phyloP scores from a whole-genome alignment of 129 eudicot species.

The Tagetes patula region DNA sequence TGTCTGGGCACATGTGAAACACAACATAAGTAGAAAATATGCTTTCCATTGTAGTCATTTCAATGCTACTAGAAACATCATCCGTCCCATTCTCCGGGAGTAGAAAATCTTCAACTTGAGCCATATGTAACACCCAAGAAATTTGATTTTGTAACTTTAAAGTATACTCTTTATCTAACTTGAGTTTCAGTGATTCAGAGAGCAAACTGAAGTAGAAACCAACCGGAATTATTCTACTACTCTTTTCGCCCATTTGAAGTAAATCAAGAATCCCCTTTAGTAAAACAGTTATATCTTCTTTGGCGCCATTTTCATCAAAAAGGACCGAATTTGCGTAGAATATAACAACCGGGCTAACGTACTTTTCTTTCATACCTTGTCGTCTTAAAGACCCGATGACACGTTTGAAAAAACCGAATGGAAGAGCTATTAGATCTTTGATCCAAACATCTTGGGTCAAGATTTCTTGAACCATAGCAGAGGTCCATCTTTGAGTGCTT shows the following conservation, averaged over 20 bases:
- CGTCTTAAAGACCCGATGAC: constrained; percentile 75
- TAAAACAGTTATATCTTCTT: constrained; percentile 28
- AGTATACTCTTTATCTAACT: constrained; percentile 37
- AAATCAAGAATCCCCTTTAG: constrained; percentile 64
- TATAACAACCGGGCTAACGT: constrained; percentile 72
- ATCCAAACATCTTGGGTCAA: constrained; percentile 74
- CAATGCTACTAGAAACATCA: constrained; percentile 42
- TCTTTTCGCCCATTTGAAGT: constrained; percentile 60
- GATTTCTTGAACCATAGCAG: constrained; percentile 44
- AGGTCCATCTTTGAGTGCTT: constrained; percentile 59
- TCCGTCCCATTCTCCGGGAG: constrained; percentile 35
- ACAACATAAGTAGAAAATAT: constrained; percentile 60
- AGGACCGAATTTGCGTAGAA: constrained; percentile 69
- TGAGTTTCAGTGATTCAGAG: constrained; percentile 51
- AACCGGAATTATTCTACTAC: constrained; percentile 63
- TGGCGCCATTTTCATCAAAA: constrained; percentile 20
- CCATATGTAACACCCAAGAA: constrained; percentile 62
- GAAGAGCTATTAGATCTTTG: constrained; percentile 74
- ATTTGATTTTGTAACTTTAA: constrained; percentile 60
- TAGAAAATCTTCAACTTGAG: constrained; percentile 70
- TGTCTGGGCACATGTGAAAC: constrained; percentile 38
- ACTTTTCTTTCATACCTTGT: constrained; percentile 93
- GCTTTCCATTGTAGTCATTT: constrained; percentile 54
- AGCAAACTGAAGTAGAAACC: constrained; percentile 83
- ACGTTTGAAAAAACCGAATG: constrained; percentile 76